Conservation (phyloP, 2,329 filamentous ascomycete genomes). For the Claviceps fusiformis region DNA sequence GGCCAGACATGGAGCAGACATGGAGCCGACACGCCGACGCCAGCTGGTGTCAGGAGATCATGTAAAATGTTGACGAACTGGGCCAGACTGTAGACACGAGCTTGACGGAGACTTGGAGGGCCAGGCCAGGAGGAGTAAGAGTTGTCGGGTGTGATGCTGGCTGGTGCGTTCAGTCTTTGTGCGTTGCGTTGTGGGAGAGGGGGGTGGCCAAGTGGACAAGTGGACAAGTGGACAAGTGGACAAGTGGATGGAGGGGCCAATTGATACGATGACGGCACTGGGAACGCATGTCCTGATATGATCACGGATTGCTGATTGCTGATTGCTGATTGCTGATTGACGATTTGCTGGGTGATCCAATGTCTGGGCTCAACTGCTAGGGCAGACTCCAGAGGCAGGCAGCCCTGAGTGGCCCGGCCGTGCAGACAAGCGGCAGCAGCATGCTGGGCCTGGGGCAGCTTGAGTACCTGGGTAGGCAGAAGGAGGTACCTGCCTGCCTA, state of each 20-base stretch:
- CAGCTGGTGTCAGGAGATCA: conserved; percentile 4
- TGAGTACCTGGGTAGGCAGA: too few relatives aligned
- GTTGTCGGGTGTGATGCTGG: background rate
- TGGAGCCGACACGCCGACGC: background rate
- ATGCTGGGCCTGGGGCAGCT: too few relatives aligned
- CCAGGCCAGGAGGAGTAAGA: background rate
- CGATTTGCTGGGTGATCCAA: background rate
- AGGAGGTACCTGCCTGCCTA: too few relatives aligned
- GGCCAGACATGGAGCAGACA: background rate
- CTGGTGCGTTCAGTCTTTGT: background rate
- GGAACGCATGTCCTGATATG: background rate
- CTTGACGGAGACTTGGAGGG: background rate
- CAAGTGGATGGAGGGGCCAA: background rate
- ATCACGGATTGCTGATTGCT: background rate
- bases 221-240: background rate
- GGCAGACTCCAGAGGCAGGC: background rate
- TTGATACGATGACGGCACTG: background rate
- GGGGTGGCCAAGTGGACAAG: background rate
- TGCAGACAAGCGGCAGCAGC: background rate
- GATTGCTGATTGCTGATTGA: background rate
- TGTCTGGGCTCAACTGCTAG: background rate
- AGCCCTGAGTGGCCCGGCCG: background rate
- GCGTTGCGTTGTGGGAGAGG: background rate
- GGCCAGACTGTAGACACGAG: conserved; percentile 2
- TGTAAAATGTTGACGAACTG: background rate